Evolutionary conservation across 2,329 filamentous ascomycete species (phyloP).

Genomic region (Fusarium torulosum): DNA sequence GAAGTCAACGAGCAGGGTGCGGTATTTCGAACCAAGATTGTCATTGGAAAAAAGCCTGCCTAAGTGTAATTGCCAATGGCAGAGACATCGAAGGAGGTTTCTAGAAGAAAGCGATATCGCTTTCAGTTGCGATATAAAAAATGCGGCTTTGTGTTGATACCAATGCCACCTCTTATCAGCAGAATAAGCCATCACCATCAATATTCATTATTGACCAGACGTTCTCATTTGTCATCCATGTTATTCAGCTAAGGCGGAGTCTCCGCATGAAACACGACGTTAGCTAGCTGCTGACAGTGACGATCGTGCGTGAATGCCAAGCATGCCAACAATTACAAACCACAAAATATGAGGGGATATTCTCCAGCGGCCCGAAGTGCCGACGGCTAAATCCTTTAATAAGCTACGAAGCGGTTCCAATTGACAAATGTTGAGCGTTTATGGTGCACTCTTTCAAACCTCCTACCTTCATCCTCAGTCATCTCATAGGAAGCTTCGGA

Average conservation of each 20-base stretch:
- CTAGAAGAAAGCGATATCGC: too few relatives aligned
- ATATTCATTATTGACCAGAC: background rate
- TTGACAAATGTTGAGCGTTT: background rate
- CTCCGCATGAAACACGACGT: background rate
- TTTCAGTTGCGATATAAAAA: too few relatives aligned
- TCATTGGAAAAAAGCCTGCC: slow-evolving; percentile 7
- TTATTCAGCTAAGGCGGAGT: background rate
- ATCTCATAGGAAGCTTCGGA: background rate
- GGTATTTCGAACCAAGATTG: slow-evolving; percentile 8
- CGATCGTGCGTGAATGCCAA: slow-evolving; percentile 16
- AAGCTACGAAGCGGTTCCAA: background rate
- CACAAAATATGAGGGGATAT: slow-evolving; percentile 11
- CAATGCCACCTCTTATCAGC: too few relatives aligned
- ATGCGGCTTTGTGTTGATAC: too few relatives aligned
- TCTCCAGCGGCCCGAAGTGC: slow-evolving; percentile 28
- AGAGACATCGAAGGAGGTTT: background rate
- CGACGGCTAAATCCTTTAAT: slow-evolving; percentile 32
- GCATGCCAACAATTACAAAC: slow-evolving; percentile 8
- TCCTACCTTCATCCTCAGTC: background rate
- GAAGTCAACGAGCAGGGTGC: slow-evolving; percentile 15
- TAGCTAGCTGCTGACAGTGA: background rate
- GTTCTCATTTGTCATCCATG: too few relatives aligned
- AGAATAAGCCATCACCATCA: too few relatives aligned
- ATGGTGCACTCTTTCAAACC: background rate
- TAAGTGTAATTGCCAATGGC: background rate